Conservation (phyloP, 2,329 filamentous ascomycete genomes). For the Colletotrichum graminicola region DNA sequence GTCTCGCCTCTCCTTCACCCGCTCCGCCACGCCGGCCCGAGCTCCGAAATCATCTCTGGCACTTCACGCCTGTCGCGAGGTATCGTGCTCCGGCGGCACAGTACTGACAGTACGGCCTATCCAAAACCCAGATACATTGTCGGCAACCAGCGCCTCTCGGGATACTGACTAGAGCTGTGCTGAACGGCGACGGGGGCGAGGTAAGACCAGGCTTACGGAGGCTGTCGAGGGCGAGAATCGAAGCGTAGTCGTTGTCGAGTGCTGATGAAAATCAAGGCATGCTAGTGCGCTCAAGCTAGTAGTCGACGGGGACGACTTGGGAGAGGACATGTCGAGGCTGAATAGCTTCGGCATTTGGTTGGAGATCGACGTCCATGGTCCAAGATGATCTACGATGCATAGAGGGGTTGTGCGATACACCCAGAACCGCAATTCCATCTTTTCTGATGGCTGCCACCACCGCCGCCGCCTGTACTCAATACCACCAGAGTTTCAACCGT, state of each 20-base stretch:
- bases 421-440: background rate
- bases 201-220: slow-evolving; percentile 3
- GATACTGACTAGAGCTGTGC: background rate
- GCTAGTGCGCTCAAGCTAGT: background rate
- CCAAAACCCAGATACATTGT: background rate
- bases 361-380: slow-evolving; percentile 30
- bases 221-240: background rate
- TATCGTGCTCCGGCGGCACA: background rate
- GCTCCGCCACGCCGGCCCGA: background rate
- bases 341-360: slow-evolving; percentile 26
- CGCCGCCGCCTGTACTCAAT: background rate
- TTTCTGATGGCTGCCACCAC: background rate
- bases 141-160: too few species aligned
- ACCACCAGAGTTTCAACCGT: background rate
- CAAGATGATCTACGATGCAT: slow-evolving; percentile 40
- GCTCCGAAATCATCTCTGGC: background rate
- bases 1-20: background rate
- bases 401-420: slow-evolving; percentile 36
- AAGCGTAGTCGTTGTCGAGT: background rate
- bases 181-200: background rate
- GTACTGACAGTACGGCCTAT: background rate
- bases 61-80: background rate
- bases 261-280: background rate
- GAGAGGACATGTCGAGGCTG: slow-evolving; percentile 7
- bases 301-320: slow-evolving; percentile 2